Conservation (phyloP, 1,139 yeast genomes). For the Pneumocystis murina region DNA sequence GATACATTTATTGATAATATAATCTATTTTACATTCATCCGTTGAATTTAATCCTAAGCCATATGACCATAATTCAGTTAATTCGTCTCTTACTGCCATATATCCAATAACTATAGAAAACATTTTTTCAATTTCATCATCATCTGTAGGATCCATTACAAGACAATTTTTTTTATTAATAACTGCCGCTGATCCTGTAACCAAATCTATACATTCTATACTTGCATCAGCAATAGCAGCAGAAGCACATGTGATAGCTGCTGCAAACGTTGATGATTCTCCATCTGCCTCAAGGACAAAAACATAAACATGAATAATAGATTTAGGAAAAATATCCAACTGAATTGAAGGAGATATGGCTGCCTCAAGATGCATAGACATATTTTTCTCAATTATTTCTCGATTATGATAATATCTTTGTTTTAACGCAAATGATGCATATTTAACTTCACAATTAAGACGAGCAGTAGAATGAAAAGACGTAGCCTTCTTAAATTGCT, state of each 20-base stretch:
- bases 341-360: constrained; percentile 48
- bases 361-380: constrained; percentile 43
- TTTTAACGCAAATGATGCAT: background rate
- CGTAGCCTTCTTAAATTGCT: constrained; percentile 44
- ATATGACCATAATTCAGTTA: constrained; percentile 21
- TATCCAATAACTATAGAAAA: constrained; percentile 31
- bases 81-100: constrained; percentile 40
- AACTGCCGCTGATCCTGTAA: constrained; percentile 29
- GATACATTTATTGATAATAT: background rate
- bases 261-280: constrained; percentile 19
- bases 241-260: constrained; percentile 42
- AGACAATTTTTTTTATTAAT: constrained; percentile 1
- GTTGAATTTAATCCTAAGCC: background rate
- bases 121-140: constrained; percentile 3
- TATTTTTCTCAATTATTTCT: constrained; percentile 35
- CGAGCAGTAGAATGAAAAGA: background rate
- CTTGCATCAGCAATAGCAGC: constrained; percentile 74
- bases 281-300: constrained; percentile 37
- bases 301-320: constrained; percentile 69
- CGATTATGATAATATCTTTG: constrained; percentile 12
- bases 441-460: constrained; percentile 4
- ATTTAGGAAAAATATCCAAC: constrained; percentile 69
- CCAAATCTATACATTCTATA: constrained; percentile 61
- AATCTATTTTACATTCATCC: background rate
- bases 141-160: background rate